Evolutionary conservation across 1,284 basidiomycete species (phyloP), one percentile per base, ranked within the genome.

Genomic region (Blastosporella zonata): DNA sequence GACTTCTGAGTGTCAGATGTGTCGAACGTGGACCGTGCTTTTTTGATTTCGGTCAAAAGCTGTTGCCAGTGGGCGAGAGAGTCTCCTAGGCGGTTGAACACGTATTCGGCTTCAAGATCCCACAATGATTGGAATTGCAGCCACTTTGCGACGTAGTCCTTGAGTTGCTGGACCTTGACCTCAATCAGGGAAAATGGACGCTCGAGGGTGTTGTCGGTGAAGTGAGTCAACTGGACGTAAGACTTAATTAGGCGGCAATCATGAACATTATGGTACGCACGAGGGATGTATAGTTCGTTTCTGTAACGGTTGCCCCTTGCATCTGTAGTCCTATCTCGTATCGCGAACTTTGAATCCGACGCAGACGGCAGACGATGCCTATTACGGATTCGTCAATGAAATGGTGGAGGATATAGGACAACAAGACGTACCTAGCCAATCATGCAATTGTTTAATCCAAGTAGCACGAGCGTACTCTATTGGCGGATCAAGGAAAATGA

Each of bases 121-220:
- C 96, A 99, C 0, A 99, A 77, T 0, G 94, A 96, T 68, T 99
- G 97, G 81, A 99, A 99, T 64, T 96, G 94, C 0, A 98, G 82
- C 96, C 97, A 99, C 71, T 97, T 97, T 55, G 79, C 88, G 43
- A 98, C 93, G 66, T 99, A 99, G 36, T 87, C 85, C 58, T 81
- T 86, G 46, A 99, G 79, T 54, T 91, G 84, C 51, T 86, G 83
- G 6, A 97, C 82, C 68, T 97, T 97, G 60, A 72, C 73, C 68
- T 98, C 94, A 61, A 99, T 87, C 13, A 97, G 76, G 0, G 80
- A 70, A 62, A 99, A 93, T 0, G 96, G 93, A 35, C 82, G 82
- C 58, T 87, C 79, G 5, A 99, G 79, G 0, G 85, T 86, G 40
- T 81, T 75, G 47, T 90, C 84, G 22, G 79, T 69, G 67, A 97